Base-by-base conservation (phyloP, 225 moss, liverwort and hornwort species). In the Polytrichum commune region DNA sequence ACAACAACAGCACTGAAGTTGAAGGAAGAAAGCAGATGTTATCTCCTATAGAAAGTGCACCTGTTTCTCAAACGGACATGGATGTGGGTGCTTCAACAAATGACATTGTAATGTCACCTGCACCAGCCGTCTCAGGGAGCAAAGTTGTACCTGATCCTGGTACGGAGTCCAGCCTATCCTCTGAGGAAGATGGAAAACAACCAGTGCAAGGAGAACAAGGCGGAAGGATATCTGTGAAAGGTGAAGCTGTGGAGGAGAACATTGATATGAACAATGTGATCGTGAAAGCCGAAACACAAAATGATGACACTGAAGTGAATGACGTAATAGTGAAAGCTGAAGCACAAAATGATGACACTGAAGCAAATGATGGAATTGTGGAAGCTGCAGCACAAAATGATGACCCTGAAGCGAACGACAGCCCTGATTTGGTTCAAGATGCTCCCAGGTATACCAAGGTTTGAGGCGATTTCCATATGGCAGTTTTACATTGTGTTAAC, bases 141-240 rank as follows among this genome's bases (percentile, higher is more conserved):
- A 1, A 46, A 46, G 46, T 46, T 16, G 13, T 16, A 24, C 60
- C n/a, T 60, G 60, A 60, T 60, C 7, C 60, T n/a, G 60, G 7
- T 60, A 60, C n/a, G 19, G 60, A 60, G 22, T 20, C 60, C 7
- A 24, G 22, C 60, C 24, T 7, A 20, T n/a, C 7, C 24, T 60
- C 6, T 60, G 60, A 58, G 58, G 58, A 58, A 23, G 58, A 60
- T 60, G 60, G 7, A 60, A 60, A 60, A 60, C 60, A n/a, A 60
- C 22, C 9, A 6, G 22, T 1, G 20, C 60, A 23, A 23, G 60
- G 24, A 60, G 60, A 60, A 20, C 6, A n/a, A 60, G 60, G 7
- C 4, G 13, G 13, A 46, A 46, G 46, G 46, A 46, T 46, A 46
- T 3, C 46, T 46, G 46, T 46, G 3, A 13, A 46, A 60, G 24